A percentile compares a stretch with the other conserved stretches of the same genome.
phyloP scores from a whole-genome alignment of 1,284 basidiomycete species.

The Paramarasmius palmivorus region DNA sequence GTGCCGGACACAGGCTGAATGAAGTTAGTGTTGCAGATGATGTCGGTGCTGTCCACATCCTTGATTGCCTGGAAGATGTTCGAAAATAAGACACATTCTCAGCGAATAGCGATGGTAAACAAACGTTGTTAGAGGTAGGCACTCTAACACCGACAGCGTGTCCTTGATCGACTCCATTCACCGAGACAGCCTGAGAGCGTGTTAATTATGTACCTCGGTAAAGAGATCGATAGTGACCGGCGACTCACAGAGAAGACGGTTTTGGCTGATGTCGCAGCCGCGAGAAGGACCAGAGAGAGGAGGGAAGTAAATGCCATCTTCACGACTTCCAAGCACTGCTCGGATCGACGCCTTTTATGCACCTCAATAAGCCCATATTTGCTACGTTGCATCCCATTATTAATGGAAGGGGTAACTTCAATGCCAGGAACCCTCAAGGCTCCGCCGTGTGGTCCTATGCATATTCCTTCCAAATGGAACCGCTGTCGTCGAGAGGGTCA shows the following conservation, averaged over 20 bases:
- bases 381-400: no score
- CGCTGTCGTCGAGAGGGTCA: no score
- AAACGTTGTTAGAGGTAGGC: slow-evolving; percentile 34
- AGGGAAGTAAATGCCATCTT: no score
- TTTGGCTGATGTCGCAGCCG: slow-evolving; percentile 28
- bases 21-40: slow-evolving; percentile 30
- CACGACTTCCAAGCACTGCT: no score
- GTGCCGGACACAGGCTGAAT: slow-evolving; percentile 40
- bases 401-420: no score
- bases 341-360: no score
- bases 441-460: no score
- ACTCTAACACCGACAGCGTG: slow-evolving; percentile 38
- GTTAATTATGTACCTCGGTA: not conserved
- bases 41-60: slow-evolving; percentile 27
- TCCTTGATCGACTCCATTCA: slow-evolving; percentile 39
- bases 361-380: no score
- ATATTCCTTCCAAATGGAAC: no score
- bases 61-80: slow-evolving; percentile 28
- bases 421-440: no score
- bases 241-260: slow-evolving; percentile 40
- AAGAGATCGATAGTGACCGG: not conserved
- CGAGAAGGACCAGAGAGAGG: slow-evolving; percentile 26
- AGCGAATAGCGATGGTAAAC: slow-evolving; percentile 9
- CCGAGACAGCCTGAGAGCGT: slow-evolving; percentile 27
- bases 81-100: not conserved